These are phyloP conservation scores for Nicotiana undulata DNA, from an alignment of 257 asterid species.

Conservation along the genomic window DNA sequence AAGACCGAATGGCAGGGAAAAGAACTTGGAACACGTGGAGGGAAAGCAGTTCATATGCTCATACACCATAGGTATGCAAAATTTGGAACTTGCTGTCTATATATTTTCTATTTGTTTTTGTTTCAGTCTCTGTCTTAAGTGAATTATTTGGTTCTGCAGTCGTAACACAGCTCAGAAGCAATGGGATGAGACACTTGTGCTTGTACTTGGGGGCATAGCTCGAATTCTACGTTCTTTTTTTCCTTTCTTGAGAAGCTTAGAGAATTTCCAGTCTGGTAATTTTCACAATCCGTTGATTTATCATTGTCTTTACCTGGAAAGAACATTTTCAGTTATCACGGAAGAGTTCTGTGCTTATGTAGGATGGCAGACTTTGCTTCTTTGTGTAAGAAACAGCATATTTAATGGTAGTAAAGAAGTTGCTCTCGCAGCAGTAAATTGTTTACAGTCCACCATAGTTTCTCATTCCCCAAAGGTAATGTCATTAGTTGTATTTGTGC, in stretches of 20 bases:
- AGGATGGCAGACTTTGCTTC: conserved; percentile 93
- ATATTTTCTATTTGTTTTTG: neutral
- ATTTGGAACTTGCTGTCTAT: neutral
- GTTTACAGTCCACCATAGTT: conserved; percentile 79
- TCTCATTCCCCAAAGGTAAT: conserved; percentile 90
- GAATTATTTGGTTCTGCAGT: conserved; percentile 35
- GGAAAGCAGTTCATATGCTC: conserved; percentile 98
- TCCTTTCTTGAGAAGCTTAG: conserved; percentile 64
- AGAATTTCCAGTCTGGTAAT: conserved; percentile 68
- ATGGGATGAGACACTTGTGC: conserved; percentile 99
- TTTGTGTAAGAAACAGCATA: conserved; percentile 71
- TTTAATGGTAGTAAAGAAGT: conserved; percentile 89
- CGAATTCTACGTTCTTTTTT: conserved; percentile 82
- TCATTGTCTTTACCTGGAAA: neutral
- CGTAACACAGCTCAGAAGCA: conserved; percentile 99
- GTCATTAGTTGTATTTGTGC: conserved; percentile 6
- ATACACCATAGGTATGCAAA: conserved; percentile 84
- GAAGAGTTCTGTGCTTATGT: conserved; percentile 20
- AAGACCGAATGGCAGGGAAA: conserved; percentile 98
- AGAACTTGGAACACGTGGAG: conserved; percentile 96
- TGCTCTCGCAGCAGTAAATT: conserved; percentile 89
- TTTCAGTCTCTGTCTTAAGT: conserved; percentile 1
- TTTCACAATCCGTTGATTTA: neutral
- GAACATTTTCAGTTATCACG: neutral
- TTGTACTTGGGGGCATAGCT: conserved; percentile 87